Conservation (phyloP, 192 early-diverging fungal genomes). For the Mycoemilia scoparia region DNA sequence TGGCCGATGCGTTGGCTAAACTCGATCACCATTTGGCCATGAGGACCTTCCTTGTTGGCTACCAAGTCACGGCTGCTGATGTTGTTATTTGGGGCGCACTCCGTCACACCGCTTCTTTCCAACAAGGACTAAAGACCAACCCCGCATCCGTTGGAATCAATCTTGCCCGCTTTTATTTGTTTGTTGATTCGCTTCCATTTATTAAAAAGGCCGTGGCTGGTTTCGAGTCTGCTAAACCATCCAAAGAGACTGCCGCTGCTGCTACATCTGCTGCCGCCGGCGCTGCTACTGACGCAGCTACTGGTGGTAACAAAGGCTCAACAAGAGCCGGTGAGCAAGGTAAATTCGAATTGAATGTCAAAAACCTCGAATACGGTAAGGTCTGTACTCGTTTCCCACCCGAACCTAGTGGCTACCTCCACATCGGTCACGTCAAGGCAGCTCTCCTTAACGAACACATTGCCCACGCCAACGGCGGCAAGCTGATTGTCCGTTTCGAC, state of each 20-base stretch:
- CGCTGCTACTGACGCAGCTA: not conserved
- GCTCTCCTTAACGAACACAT: constrained; percentile 95
- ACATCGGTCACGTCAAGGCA: constrained; percentile 99
- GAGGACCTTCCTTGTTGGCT: constrained; percentile 65
- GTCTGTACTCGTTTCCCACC: constrained; percentile 98
- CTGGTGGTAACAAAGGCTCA: too few species aligned
- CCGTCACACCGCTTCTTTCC: constrained; percentile 61
- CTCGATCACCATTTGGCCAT: constrained; percentile 71
- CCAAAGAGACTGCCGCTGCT: constrained; percentile 5
- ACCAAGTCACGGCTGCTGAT: constrained; percentile 60
- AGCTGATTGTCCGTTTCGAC: constrained; percentile 89
- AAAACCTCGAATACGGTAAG: constrained; percentile 59
- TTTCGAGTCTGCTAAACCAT: constrained; percentile 1
- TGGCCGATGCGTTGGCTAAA: constrained; percentile 44
- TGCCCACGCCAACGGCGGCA: constrained; percentile 76
- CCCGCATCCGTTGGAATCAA: constrained; percentile 39
- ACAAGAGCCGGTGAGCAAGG: constrained; percentile 64
- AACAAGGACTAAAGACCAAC: constrained; percentile 52
- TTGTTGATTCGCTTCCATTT: constrained; percentile 41
- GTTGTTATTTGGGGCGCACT: constrained; percentile 76
- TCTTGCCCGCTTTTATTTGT: constrained; percentile 65
- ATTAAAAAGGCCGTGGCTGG: constrained; percentile 21
- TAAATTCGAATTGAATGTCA: constrained; percentile 81
- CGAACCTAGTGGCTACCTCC: constrained; percentile 94
- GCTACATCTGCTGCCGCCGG: not conserved